Evolutionary conservation across 2,329 filamentous ascomycete genomes (phyloP), one percentile per base, ranked within the genome.

Genomic region (Phialemoniopsis sp.): DNA sequence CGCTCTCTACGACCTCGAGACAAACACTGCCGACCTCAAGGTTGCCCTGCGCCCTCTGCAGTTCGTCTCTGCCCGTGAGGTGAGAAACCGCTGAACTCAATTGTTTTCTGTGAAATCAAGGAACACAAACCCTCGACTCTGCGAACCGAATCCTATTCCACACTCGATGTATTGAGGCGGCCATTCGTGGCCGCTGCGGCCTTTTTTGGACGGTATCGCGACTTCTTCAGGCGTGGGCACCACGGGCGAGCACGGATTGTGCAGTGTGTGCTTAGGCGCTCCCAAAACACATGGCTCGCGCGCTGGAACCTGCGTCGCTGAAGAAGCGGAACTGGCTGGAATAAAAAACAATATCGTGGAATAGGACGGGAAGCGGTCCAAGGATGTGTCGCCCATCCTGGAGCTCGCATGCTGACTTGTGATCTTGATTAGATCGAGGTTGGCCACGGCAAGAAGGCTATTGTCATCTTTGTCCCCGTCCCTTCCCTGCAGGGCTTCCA

Each of bases 381-480:
- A 73, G 76, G 75, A 72, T 71, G 21, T 70, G 64, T 63, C 49
- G 46, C 46, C 43, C 64, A 62, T 78, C 77, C 76, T 81, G 80
- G 80, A 84, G 80, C 76, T 84, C 80, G 80, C 80, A 81, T 80
- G 80, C 80, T 84, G 79, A 84, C 76, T 82, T 76, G 72, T 56
- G 70, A 72, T 81, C 76, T 78, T 60, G 53, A 68, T 63, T 76
- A 98, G 93, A 93, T 98, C 81, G 93, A 98, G 82, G 91, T 97
- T 78, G 93, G 93, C 80, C 90, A 97, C 81, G 93, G 93, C 85
- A 95, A 95, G 85, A 98, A 97, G 87, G 93, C 93, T 68, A 93
- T 98, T 80, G 91, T 95, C 82, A 95, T 98, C 87, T 98, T 98
- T 87, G 93, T 98, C 82, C 93, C 93, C 70, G 93, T 98, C 72